Percentiles rank a stretch among this genome's conserved stretches.
Conservation (phyloP, 768 basidiomycete genomes). For the Calocybe gangraenosa region DNA sequence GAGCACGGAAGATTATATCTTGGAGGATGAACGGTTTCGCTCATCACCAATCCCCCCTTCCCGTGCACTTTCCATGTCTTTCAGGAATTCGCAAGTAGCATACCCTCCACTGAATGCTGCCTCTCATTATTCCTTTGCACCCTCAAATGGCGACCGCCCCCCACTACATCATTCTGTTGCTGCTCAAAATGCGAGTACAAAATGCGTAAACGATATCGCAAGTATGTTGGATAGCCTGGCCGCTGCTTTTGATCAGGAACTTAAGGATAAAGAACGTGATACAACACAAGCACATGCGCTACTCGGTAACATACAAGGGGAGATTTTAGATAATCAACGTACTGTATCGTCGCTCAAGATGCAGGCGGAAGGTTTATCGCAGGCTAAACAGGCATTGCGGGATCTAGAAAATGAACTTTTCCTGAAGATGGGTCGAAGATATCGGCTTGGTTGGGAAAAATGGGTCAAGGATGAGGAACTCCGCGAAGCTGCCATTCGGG, state of each 20-base stretch:
- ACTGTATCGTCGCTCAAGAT: slow-evolving; percentile 64
- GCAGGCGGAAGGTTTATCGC: slow-evolving; percentile 63
- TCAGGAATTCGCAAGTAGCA: slow-evolving; percentile 64
- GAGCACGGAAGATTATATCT: slow-evolving; percentile 96
- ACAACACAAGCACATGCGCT: slow-evolving; percentile 86
- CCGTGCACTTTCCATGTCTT: slow-evolving; percentile 63
- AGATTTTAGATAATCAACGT: slow-evolving; percentile 83
- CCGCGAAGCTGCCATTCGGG: slow-evolving; percentile 67
- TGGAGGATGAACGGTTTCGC: slow-evolving; percentile 96
- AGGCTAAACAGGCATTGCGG: slow-evolving; percentile 54
- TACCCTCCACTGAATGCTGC: slow-evolving; percentile 33
- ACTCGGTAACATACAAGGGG: slow-evolving; percentile 80
- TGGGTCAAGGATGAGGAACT: slow-evolving; percentile 86
- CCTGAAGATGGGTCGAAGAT: slow-evolving; percentile 75
- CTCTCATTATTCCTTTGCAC: slow-evolving; percentile 33
- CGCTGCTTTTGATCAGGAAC: slow-evolving; percentile 85
- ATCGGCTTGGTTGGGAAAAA: slow-evolving; percentile 87
- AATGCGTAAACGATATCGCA: slow-evolving; percentile 81
- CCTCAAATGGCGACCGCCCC: slow-evolving; percentile 57
- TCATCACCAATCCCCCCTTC: slow-evolving; percentile 83
- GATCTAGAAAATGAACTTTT: slow-evolving; percentile 63
- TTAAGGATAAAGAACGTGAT: slow-evolving; percentile 89
- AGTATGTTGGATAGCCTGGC: slow-evolving; percentile 86
- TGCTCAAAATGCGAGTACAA: slow-evolving; percentile 82
- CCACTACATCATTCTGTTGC: slow-evolving; percentile 82